These are phyloP conservation scores for Cryptococcus sp. DNA, from an alignment of 1,284 basidiomycete species.

Conservation along the genomic window DNA sequence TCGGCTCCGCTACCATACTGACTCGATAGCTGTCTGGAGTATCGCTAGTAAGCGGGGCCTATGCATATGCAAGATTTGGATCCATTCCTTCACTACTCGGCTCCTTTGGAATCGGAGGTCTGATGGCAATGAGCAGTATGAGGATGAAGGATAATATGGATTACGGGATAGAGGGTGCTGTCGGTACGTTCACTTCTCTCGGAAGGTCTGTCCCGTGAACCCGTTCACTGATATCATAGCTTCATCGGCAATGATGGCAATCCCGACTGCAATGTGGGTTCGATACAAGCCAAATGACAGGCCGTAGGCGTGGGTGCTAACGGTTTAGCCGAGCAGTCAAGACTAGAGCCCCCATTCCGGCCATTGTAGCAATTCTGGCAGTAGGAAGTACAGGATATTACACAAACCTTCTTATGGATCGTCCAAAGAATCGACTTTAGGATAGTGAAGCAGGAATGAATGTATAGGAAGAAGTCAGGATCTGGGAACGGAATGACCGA, in stretches of 20 bases:
- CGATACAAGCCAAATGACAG: background rate
- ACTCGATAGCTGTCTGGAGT: slow-evolving; percentile 22
- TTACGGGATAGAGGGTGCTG: slow-evolving; percentile 31
- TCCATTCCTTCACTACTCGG: slow-evolving; percentile 29
- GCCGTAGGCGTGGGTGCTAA: background rate
- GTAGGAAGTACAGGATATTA: slow-evolving; percentile 32
- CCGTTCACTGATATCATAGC: slow-evolving; percentile 2
- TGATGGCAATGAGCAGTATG: slow-evolving; percentile 32
- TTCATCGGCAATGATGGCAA: slow-evolving; percentile 12
- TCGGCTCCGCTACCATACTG: background rate
- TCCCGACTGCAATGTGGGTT: slow-evolving; percentile 14
- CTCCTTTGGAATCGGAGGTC: slow-evolving; percentile 26
- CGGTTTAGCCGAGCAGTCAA: slow-evolving; percentile 21
- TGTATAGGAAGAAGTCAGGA: too few relatives aligned
- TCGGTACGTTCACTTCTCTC: slow-evolving; percentile 14
- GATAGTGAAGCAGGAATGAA: too few relatives aligned
- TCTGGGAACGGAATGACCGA: too few relatives aligned
- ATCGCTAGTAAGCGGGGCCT: slow-evolving; percentile 30
- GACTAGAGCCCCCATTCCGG: slow-evolving; percentile 24
- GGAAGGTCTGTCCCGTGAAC: too few relatives aligned
- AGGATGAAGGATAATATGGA: slow-evolving; percentile 34
- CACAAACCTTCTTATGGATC: slow-evolving; percentile 7
- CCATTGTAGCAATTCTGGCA: slow-evolving; percentile 21
- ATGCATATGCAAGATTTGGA: slow-evolving; percentile 27
- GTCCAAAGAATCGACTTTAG: background rate